Evolutionary conservation across 345 rosid genomes (phyloP), one percentile per base, ranked within the genome.

Genomic region (Pugionium cornutum): DNA sequence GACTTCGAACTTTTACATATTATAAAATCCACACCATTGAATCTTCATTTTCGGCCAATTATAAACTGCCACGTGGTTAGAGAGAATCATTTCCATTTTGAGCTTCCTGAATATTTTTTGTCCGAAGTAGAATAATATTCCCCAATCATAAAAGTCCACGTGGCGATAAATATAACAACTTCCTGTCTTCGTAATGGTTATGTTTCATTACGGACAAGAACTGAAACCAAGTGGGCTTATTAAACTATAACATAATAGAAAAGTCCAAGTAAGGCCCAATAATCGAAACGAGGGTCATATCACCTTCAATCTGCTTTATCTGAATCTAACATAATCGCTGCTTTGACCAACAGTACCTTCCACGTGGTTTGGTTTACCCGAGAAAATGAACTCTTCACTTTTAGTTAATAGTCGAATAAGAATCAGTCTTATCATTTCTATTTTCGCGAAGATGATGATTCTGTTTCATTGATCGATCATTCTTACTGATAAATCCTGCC

Each of bases 401-500:
- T 39, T 7, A 40, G 9, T 40, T 46, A 46, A 46, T 26, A 6
- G 50, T 25, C 29, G 25, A 68, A 53, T 53, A 50, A 53, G 69
- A 70, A 69, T 63, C 69, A 26, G 57, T 70, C 61, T 49, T 49
- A 4, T 54, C 63, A 53, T 54, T 31, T 62, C 56, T 1, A 41
- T 52, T 18, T 5, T 6, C n/a, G 0, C 26, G 47, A 18, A 18
- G 18, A 35, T 54, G 64, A 42, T 42, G 76, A 49, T 50, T 64
- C 34, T 3, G 10, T 25, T 5, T 11, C 76, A 43, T n/a, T 72
- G 76, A 72, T 72, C 60, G 5, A 27, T 47, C 52, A 47, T 26
- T 28, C 18, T 2, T 33, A 33, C 5, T 30, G 9, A 6, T 26
- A 35, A 63, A 50, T 42, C 27, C 4, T 33, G 36, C 60, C 60